A percentile compares a stretch with the other conserved stretches of the same genome.
phyloP scores from a whole-genome alignment of 2,329 filamentous ascomycete species.

The Juglanconis juglandina region DNA sequence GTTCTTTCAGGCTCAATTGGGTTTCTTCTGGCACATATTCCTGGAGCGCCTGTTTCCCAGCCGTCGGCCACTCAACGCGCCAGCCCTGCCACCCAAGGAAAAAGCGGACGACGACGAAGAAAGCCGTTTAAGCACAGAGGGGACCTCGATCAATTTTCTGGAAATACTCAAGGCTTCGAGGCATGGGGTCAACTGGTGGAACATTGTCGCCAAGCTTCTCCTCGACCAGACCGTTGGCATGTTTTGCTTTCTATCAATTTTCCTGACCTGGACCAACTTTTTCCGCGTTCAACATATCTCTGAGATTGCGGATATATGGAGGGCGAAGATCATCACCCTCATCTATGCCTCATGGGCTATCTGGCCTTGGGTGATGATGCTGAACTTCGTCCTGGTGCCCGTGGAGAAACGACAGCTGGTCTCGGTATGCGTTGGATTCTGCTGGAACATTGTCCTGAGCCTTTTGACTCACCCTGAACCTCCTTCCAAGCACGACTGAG shows the following conservation, averaged over 20 bases:
- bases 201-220: constrained; percentile 22
- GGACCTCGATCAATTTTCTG: constrained; percentile 11
- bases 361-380: constrained; percentile 24
- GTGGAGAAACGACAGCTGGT: constrained; percentile 25
- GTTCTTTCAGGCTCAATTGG: constrained; percentile 24
- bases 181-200: constrained; percentile 22
- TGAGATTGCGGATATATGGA: constrained; percentile 19
- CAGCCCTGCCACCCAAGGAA: constrained; percentile 13
- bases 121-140: constrained; percentile 17
- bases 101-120: constrained; percentile 20
- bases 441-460: constrained; percentile 26
- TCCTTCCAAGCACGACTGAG: constrained; percentile 13
- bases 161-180: constrained; percentile 8
- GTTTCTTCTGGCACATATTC: constrained; percentile 24
- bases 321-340: constrained; percentile 21
- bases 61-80: constrained; percentile 2
- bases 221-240: constrained; percentile 26
- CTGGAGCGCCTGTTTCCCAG: constrained; percentile 25
- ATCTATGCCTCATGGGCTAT: constrained; percentile 24
- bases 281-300: constrained; percentile 20
- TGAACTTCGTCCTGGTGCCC: constrained; percentile 25
- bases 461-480: constrained; percentile 16
- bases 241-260: constrained; percentile 20
- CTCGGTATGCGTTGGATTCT: constrained; percentile 24
- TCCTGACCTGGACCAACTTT: constrained; percentile 24